phyloP scores from a whole-genome alignment of 306 rosid species.

The Purshia tridentata region DNA sequence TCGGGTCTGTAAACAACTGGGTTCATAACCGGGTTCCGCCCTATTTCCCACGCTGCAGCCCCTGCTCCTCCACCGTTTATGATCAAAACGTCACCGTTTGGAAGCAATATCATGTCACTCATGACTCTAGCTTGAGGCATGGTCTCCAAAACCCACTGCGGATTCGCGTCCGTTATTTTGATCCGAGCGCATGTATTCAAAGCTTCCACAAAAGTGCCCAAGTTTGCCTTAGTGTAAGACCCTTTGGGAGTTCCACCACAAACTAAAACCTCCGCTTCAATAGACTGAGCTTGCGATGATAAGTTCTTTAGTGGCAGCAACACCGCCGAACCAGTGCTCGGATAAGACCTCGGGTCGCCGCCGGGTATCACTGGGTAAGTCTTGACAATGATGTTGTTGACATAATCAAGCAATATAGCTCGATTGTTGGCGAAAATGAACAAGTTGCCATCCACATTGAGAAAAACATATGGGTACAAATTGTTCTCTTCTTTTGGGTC shows the following conservation, averaged over 20 bases:
- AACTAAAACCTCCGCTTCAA: slow-evolving; percentile 55
- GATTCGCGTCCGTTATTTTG: slow-evolving; percentile 52
- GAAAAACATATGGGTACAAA: slow-evolving; percentile 61
- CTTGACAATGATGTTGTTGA: slow-evolving; percentile 26
- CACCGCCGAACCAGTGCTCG: slow-evolving; percentile 69
- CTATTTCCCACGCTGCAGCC: slow-evolving; percentile 55
- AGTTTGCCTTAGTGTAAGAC: not conserved
- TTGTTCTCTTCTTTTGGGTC: slow-evolving; percentile 47
- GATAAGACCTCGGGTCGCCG: slow-evolving; percentile 59
- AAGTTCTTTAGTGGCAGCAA: slow-evolving; percentile 47
- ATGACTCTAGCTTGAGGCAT: slow-evolving; percentile 57
- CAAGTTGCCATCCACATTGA: slow-evolving; percentile 54
- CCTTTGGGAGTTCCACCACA: slow-evolving; percentile 75
- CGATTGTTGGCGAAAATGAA: slow-evolving; percentile 60
- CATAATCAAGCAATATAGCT: slow-evolving; percentile 47
- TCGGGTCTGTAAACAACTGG: slow-evolving; percentile 44
- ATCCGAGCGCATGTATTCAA: slow-evolving; percentile 49
- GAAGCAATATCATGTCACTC: slow-evolving; percentile 59
- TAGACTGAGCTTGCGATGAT: not conserved
- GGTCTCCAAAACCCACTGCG: slow-evolving; percentile 52
- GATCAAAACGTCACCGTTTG: slow-evolving; percentile 58
- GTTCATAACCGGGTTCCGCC: slow-evolving; percentile 35
- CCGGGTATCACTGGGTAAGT: slow-evolving; percentile 52
- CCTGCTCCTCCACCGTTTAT: slow-evolving; percentile 50
- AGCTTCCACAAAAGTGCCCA: slow-evolving; percentile 26